Evolutionary conservation across 164 flowering plant genomes (phyloP), one percentile per base, ranked within the genome.

Genomic region (Platanus orientalis): DNA sequence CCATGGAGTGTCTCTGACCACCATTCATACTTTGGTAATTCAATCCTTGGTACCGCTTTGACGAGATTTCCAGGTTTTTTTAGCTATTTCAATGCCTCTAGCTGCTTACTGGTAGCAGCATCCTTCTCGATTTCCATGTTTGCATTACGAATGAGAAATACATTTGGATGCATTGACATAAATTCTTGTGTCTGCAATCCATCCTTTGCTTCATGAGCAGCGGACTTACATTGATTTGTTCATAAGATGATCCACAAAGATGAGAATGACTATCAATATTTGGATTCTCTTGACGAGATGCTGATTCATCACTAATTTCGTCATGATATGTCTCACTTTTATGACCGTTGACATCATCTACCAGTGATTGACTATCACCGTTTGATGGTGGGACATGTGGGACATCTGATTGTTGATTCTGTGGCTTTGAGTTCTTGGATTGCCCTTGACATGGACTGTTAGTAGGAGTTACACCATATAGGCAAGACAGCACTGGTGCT

Each of bases 401-500:
- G 16, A 64, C 67, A 70, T 77, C 82, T 17, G 74, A 55, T 61
- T 70, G 78, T 47, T 69, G 81, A 34, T 55, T 60, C 71, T 73
- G 81, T 34, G 65, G 73, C 56, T 57, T 81, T 34, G 72, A 60
- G 62, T 72, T 79, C 58, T 76, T 81, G 17, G 65, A 30, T 53
- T 62, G 81, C 66, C 74, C 66, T 69, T 76, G 88, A 64, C 65
- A 60, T 20, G 54, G 69, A 72, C 49, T 75, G 54, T 27, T 68
- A 20, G 69, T 64, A 52, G 89, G 80, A 75, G 76, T 52, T 59
- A 61, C 57, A 68, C 75, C n/a, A n/a, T n/a, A n/a, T 71, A 36
- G 75, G 81, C 62, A 90, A 56, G 90, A 90, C 29, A 80, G 87
- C 9, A 93, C 78, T 27, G 86, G 90, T 5, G 96, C 98, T 76